phyloP scores from a whole-genome alignment of 208 protist species.

The Acanthamoeba royreba region DNA sequence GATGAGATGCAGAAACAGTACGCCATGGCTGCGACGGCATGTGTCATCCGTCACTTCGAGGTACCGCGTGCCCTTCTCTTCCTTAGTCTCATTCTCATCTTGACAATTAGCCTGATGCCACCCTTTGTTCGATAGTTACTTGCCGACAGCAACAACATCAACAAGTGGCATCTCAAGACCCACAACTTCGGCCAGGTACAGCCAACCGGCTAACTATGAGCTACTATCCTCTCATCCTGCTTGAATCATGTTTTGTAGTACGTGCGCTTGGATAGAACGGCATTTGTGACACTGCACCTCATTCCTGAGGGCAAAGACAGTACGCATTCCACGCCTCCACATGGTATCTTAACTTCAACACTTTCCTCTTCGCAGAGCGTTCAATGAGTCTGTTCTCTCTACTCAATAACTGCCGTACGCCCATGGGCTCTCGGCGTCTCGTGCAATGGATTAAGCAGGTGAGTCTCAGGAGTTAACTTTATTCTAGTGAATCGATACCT shows the following conservation, averaged over 20 bases:
- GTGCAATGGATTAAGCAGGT: slow-evolving; percentile 95
- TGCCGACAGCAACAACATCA: slow-evolving; percentile 28
- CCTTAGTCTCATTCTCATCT: neutral
- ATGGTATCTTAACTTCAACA: neutral
- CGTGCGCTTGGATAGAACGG: slow-evolving; percentile 92
- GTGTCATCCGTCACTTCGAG: slow-evolving; percentile 60
- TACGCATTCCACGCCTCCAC: too few relatives aligned
- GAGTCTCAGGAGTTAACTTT: slow-evolving; percentile 84
- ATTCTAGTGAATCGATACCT: too few relatives aligned
- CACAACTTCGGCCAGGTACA: slow-evolving; percentile 51
- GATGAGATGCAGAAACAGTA: slow-evolving; percentile 47
- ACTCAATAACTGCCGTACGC: slow-evolving; percentile 93
- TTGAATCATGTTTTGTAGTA: slow-evolving; percentile 77
- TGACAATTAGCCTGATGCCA: neutral
- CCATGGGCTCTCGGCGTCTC: slow-evolving; percentile 93
- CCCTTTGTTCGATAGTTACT: neutral
- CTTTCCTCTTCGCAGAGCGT: neutral
- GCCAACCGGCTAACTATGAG: too few relatives aligned
- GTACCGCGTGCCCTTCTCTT: neutral
- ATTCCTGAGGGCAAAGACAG: slow-evolving; percentile 63
- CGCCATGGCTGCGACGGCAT: slow-evolving; percentile 33
- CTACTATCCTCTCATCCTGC: too few relatives aligned
- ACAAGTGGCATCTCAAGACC: slow-evolving; percentile 56
- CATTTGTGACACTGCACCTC: slow-evolving; percentile 89
- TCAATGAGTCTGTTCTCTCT: slow-evolving; percentile 83